A percentile compares a stretch with the other conserved stretches of the same genome.
phyloP scores from a whole-genome alignment of 495 filamentous ascomycete genomes.

The Pyrenula massariospora region DNA sequence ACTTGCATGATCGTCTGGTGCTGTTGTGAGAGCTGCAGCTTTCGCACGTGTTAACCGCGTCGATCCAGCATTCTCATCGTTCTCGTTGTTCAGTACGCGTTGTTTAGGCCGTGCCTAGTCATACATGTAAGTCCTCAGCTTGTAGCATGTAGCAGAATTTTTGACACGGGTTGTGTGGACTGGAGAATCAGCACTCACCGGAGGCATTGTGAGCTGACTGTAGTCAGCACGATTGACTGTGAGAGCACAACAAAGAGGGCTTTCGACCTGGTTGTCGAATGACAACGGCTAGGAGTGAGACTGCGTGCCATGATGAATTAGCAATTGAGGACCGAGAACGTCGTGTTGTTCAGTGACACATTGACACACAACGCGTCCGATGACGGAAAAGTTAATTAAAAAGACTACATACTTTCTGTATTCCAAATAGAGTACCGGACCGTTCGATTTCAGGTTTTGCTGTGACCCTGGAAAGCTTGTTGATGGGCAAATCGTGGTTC shows the following conservation, averaged over 20 bases:
- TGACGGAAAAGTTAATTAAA: too few species aligned
- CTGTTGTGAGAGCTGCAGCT: slow-evolving; percentile 55
- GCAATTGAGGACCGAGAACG: too few species aligned
- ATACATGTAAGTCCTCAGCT: background rate
- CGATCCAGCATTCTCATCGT: slow-evolving; percentile 76
- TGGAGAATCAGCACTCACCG: background rate
- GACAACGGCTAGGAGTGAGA: background rate
- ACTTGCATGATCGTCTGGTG: slow-evolving; percentile 36
- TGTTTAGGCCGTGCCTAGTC: slow-evolving; percentile 42
- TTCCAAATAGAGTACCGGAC: too few species aligned
- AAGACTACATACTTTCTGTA: too few species aligned
- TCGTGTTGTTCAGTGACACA: too few species aligned
- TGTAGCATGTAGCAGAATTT: too few species aligned
- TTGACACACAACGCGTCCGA: too few species aligned
- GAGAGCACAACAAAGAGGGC: too few species aligned
- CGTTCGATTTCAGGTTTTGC: too few species aligned
- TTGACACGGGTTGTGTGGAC: too few species aligned
- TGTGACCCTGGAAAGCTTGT: background rate
- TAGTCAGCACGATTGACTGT: background rate
- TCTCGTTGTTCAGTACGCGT: slow-evolving; percentile 73
- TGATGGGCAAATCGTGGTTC: background rate
- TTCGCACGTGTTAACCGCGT: slow-evolving; percentile 89
- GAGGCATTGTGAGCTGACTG: background rate
- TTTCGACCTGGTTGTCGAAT: too few species aligned
- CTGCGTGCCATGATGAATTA: background rate